Evolutionary conservation across 2,329 filamentous ascomycete species (phyloP).

Genomic region (Dothideomycetidae sp.): DNA sequence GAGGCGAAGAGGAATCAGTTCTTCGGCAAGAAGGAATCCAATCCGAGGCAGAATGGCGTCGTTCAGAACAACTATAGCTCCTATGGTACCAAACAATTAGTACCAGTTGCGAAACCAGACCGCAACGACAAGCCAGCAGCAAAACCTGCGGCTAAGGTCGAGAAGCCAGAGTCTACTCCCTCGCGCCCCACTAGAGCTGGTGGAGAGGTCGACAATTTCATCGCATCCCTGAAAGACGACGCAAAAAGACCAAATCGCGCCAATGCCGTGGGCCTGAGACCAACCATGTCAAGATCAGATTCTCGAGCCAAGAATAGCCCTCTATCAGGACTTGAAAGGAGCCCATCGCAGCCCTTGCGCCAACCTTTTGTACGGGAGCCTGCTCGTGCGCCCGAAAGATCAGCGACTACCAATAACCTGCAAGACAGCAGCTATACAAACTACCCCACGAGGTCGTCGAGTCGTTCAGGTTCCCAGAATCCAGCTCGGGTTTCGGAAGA

Average conservation of each 20-base stretch:
- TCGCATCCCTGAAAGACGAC: constrained; percentile 8
- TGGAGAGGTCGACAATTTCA: constrained; percentile 15
- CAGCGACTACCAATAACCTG: constrained; percentile 5
- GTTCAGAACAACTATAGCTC: constrained; percentile 6
- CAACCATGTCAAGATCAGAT: constrained; percentile 4
- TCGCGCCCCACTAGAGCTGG: constrained; percentile 19
- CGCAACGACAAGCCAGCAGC: constrained; percentile 8
- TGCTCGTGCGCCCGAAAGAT: constrained; percentile 1
- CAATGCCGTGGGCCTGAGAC: background rate
- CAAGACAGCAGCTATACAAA: background rate
- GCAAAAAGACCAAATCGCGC: background rate
- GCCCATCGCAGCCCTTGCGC: constrained; percentile 5
- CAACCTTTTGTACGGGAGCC: background rate
- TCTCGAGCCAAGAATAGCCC: background rate
- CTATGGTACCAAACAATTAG: background rate
- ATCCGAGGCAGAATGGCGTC: constrained; percentile 1
- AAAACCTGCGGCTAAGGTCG: constrained; percentile 9
- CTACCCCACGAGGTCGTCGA: background rate
- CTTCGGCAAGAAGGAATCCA: constrained; percentile 3
- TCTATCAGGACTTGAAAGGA: constrained; percentile 1
- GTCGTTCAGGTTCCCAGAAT: background rate
- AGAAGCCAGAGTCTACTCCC: constrained; percentile 17
- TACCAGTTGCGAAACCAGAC: background rate
- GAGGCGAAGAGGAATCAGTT: constrained; percentile 7
- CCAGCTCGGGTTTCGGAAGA: background rate